Percentiles rank a stretch among this genome's conserved stretches.
These are phyloP conservation scores for Mycena sp. DNA, from an alignment of 1,284 basidiomycete species.

Conservation along the genomic window DNA sequence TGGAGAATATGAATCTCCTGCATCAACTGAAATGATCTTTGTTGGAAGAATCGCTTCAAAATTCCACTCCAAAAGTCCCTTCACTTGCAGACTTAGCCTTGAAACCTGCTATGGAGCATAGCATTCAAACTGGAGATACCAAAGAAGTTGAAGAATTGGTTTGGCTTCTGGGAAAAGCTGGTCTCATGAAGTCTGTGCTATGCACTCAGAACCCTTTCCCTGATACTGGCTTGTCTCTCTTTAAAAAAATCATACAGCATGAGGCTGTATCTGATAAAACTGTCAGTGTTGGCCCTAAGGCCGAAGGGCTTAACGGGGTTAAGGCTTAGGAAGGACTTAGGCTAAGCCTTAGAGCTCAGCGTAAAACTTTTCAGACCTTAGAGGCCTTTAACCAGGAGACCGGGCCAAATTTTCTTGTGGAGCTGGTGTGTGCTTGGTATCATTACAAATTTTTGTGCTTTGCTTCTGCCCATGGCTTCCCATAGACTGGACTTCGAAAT, in stretches of 20 bases:
- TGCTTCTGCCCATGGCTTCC: no score
- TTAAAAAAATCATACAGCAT: conserved; percentile 29
- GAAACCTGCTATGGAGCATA: conserved; percentile 36
- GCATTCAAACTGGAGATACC: conserved; percentile 35
- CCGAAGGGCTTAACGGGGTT: no score
- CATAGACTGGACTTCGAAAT: no score
- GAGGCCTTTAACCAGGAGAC: no score
- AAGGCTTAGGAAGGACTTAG: no score
- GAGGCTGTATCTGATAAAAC: conserved; percentile 22
- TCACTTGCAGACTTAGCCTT: conserved; percentile 41
- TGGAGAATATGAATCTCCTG: conserved; percentile 29
- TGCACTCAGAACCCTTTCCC: conserved; percentile 35
- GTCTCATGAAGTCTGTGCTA: conserved; percentile 30
- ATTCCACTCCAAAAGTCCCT: conserved; percentile 26
- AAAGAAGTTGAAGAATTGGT: conserved; percentile 37
- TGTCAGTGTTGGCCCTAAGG: no score
- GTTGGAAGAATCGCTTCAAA: neutral
- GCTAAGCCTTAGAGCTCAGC: no score
- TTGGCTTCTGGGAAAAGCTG: conserved; percentile 38
- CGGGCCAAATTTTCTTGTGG: no score
- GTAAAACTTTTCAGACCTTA: no score
- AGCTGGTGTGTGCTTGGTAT: no score
- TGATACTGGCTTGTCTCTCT: conserved; percentile 33
- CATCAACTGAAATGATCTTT: neutral
- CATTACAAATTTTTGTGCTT: no score